Evolutionary conservation across 768 basidiomycete genomes (phyloP), one percentile per base, ranked within the genome.

Genomic region (Rhizopogon salebrosus): DNA sequence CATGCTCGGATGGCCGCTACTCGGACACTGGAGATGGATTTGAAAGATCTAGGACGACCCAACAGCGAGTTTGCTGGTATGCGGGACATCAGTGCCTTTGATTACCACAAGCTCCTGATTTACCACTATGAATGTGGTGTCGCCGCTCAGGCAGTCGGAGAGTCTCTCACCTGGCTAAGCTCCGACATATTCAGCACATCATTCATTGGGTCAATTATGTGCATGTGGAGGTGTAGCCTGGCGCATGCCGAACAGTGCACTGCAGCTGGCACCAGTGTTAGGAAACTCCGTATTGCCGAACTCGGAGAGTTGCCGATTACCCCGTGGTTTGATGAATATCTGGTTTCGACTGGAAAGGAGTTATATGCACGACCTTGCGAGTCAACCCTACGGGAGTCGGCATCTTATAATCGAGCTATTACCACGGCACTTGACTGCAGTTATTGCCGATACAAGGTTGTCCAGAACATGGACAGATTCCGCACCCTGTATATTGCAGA

Each of bases 71-170:
- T 60, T 14, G 56, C 68, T 16, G 76, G 77, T 56, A 65, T 78
- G 20, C 71, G 70, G 51, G 64, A 68, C 40, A 73, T 79, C 52
- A 67, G 71, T 1, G 75, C 69, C 5, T 73, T 70, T 10, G 69
- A 67, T 35, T 70, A 73, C 51, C 67, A 71, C 61, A 72, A 70
- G 24, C 64, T 78, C 34, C 70, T 73, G 41, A 64, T 70, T 31
- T 78, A 77, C 56, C 74, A 75, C 57, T 62, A 64, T 35, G 51
- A 62, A 29, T 76, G 76, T 54, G 73, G 71, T 6, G 65, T 36
- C 1, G 35, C 11, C 7, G 55, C 55, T 2, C 26, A 41, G 50
- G 13, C 16, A 24, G 20, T 53, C 3, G 38, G 52, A 26, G 18
- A 45, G 6, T 20, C 18, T 45, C 43, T n/a, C n/a, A n/a, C n/a